phyloP scores from a whole-genome alignment of 1,139 yeast species.

The Blastobotrys arbuscula region DNA sequence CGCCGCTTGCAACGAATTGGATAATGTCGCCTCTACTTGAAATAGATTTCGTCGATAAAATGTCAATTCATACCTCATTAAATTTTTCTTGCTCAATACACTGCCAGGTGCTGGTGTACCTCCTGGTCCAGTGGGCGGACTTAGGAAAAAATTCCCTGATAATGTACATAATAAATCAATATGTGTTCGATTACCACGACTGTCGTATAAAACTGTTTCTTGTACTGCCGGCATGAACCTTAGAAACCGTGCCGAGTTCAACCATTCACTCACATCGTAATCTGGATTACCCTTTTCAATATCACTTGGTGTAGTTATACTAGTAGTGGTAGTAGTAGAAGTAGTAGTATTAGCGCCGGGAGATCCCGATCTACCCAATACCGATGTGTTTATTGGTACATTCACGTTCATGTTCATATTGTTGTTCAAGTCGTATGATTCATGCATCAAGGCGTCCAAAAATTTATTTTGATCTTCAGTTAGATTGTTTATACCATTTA shows the following conservation, averaged over 20 bases:
- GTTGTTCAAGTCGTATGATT: not conserved
- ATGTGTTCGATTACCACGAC: constrained; percentile 20
- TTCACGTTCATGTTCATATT: not conserved
- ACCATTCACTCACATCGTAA: constrained; percentile 18
- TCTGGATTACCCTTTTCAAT: constrained; percentile 3
- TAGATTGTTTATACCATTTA: too few species aligned
- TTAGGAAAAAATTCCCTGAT: constrained; percentile 28
- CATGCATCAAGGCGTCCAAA: constrained; percentile 1
- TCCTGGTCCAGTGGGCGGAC: constrained; percentile 21
- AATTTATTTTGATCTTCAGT: not conserved
- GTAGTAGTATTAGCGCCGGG: not conserved
- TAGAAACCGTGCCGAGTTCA: constrained; percentile 18
- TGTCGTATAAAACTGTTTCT: constrained; percentile 24
- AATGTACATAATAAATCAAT: constrained; percentile 22
- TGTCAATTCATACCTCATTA: constrained; percentile 26
- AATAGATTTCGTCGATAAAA: constrained; percentile 32
- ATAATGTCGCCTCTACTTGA: constrained; percentile 28
- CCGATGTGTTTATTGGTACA: not conserved
- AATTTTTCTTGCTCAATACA: constrained; percentile 9
- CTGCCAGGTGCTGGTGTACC: constrained; percentile 12
- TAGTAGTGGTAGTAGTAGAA: not conserved
- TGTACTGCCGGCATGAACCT: constrained; percentile 22
- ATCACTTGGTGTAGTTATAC: not conserved
- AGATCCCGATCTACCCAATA: not conserved
- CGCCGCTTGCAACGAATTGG: constrained; percentile 28